phyloP scores from a whole-genome alignment of 2,329 filamentous ascomycete genomes.

The Plenodomus tracheiphilus region DNA sequence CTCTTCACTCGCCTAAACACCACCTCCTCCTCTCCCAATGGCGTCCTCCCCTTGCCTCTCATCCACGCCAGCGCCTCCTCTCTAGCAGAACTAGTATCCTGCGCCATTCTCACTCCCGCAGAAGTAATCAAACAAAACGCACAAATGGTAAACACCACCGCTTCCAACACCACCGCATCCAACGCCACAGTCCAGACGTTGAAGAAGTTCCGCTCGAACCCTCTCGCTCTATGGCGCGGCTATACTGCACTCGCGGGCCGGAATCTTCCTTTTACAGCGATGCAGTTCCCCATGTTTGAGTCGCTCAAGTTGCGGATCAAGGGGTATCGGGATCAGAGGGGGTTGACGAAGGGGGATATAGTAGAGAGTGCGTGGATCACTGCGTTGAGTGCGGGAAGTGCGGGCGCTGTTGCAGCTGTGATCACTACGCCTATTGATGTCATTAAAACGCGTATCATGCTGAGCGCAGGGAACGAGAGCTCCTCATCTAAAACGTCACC shows the following conservation, averaged over 20 bases:
- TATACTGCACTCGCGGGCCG: slow-evolving; percentile 81
- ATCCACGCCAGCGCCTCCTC: slow-evolving; percentile 76
- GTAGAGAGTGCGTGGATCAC: slow-evolving; percentile 72
- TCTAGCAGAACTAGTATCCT: slow-evolving; percentile 79
- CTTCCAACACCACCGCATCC: slow-evolving; percentile 23
- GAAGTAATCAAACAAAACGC: slow-evolving; percentile 95
- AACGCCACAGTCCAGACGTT: slow-evolving; percentile 62
- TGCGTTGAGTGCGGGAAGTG: slow-evolving; percentile 71
- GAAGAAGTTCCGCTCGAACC: slow-evolving; percentile 59
- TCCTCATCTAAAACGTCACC: background rate
- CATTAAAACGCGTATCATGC: slow-evolving; percentile 87
- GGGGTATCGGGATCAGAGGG: slow-evolving; percentile 46
- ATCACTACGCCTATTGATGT: slow-evolving; percentile 90
- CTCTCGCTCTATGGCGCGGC: slow-evolving; percentile 64
- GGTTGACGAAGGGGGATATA: slow-evolving; percentile 50
- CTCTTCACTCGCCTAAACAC: slow-evolving; percentile 58
- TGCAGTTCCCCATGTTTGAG: slow-evolving; percentile 90
- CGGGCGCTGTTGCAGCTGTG: slow-evolving; percentile 74
- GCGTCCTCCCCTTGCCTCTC: slow-evolving; percentile 65
- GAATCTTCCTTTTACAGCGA: slow-evolving; percentile 83
- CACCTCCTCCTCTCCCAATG: slow-evolving; percentile 28
- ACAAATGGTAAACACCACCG: slow-evolving; percentile 66
- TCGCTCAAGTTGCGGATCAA: slow-evolving; percentile 61
- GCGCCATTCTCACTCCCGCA: slow-evolving; percentile 82
- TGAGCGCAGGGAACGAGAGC: slow-evolving; percentile 52